Percentiles rank a stretch among this genome's conserved stretches.
phyloP scores from a whole-genome alignment of 257 asterid species.

The Petunia axillaris region DNA sequence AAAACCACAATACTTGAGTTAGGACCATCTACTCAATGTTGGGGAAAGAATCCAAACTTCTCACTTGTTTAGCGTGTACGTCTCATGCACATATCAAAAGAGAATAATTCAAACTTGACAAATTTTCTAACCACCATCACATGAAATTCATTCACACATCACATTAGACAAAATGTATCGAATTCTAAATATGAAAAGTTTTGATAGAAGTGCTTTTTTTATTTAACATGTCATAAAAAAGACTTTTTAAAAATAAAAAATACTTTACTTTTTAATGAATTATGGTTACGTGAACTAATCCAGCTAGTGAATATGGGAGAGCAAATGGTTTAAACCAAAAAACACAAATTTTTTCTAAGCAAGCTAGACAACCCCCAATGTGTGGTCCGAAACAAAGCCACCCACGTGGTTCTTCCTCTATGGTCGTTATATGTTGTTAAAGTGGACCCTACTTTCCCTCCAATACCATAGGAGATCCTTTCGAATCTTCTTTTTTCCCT shows the following conservation, averaged over 20 bases:
- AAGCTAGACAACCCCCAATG: neutral
- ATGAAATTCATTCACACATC: too few species aligned
- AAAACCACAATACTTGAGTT: too few species aligned
- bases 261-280: too few species aligned
- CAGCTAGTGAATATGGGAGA: too few species aligned
- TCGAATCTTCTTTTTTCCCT: constrained; percentile 21
- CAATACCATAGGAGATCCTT: constrained; percentile 24
- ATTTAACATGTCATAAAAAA: too few species aligned
- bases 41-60: neutral
- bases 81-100: constrained; percentile 4
- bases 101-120: neutral
- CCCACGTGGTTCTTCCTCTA: constrained; percentile 29
- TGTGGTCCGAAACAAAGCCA: constrained; percentile 20
- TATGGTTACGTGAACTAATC: too few species aligned
- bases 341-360: neutral
- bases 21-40: too few species aligned
- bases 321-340: neutral
- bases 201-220: too few species aligned
- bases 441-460: constrained; percentile 22
- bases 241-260: too few species aligned
- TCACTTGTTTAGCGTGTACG: constrained; percentile 21
- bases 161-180: too few species aligned
- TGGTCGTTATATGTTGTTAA: constrained; percentile 10
- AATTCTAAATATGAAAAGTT: too few species aligned
- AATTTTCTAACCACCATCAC: neutral